Conservation (phyloP, 1,284 basidiomycete genomes). For the Hemileia vastatrix region DNA sequence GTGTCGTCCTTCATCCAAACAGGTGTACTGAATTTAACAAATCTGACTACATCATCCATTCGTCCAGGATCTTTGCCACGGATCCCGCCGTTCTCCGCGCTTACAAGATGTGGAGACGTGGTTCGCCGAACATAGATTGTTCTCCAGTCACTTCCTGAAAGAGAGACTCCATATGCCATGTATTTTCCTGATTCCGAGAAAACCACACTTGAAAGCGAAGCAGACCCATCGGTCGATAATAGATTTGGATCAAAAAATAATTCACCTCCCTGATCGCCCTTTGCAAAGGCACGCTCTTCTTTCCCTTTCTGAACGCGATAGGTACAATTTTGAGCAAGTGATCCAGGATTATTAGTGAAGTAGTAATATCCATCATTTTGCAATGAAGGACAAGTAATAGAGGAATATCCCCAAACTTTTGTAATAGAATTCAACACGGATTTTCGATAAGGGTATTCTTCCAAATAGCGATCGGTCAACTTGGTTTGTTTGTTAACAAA, state of each 20-base stretch:
- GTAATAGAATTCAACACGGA: constrained; percentile 54
- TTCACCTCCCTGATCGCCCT: constrained; percentile 50
- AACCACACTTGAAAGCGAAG: constrained; percentile 53
- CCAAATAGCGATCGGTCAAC: constrained; percentile 55
- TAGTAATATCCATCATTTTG: constrained; percentile 63
- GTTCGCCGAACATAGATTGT: constrained; percentile 56
- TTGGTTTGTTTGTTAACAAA: constrained; percentile 58
- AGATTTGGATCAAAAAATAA: constrained; percentile 69
- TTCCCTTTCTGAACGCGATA: constrained; percentile 60
- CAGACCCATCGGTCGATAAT: constrained; percentile 62
- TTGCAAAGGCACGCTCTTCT: constrained; percentile 50
- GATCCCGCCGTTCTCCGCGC: constrained; percentile 45
- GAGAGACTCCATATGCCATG: constrained; percentile 55
- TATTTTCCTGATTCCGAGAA: constrained; percentile 63
- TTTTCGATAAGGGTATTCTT: constrained; percentile 54
- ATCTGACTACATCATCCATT: constrained; percentile 58
- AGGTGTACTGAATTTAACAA: constrained; percentile 63
- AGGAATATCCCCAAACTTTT: constrained; percentile 57
- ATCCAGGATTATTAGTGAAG: constrained; percentile 31
- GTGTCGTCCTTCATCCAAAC: constrained; percentile 64
- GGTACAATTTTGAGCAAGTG: constrained; percentile 48
- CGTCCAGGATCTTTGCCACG: constrained; percentile 50
- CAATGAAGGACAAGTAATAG: constrained; percentile 56
- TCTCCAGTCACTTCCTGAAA: constrained; percentile 61
- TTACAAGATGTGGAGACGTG: constrained; percentile 51